Evolutionary conservation across 1,284 basidiomycete species (phyloP), one percentile per base, ranked within the genome.

Genomic region (Clitocybe nebularis): DNA sequence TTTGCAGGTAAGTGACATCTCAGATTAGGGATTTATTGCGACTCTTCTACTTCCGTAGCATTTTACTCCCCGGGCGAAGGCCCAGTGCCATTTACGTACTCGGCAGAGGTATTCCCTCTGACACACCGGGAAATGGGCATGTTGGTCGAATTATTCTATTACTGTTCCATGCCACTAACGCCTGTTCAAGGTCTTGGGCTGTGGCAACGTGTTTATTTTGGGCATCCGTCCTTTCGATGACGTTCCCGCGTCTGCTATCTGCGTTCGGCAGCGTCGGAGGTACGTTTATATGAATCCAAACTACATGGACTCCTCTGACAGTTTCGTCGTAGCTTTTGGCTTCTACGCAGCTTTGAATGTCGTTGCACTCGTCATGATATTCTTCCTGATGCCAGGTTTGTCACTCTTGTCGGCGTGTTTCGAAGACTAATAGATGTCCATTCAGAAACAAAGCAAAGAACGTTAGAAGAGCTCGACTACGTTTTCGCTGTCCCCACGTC

Each of bases 41-140:
- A 17, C 5, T 32, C 13, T 19, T 35, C 21, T 40, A 11, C 21
- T 26, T 16, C 20, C 6, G 11, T 29, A 66, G 71, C 71, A 2
- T 74, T 77, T 56, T 84, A 82, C 57, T 78, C 72, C 0, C 69
- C 74, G 5, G 75, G 81, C 37, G 82, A 86, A 62, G 84, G 85
- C 0, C 85, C 86, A 7, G 85, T 89, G 3, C 81, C 84, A 0
- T 81, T 76, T 55, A 74, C 79, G 3, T 78, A 79, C 53, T 77
- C 75, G 8, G 78, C 80, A 1, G 79, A 82, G 53, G 78, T 77
- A 9, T 82, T 81, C 66, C 79, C 79, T 7, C 64, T 83, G 11
- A 75, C 76, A 5, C 74, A 80, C 48, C 64, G 81, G 49, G 72
- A 74, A 48, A 67, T 72, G 65, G 71, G 71, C 47, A 74, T 74